These are phyloP conservation scores for Massarina eburnea DNA, from an alignment of 2,329 filamentous ascomycete species.

Conservation along the genomic window DNA sequence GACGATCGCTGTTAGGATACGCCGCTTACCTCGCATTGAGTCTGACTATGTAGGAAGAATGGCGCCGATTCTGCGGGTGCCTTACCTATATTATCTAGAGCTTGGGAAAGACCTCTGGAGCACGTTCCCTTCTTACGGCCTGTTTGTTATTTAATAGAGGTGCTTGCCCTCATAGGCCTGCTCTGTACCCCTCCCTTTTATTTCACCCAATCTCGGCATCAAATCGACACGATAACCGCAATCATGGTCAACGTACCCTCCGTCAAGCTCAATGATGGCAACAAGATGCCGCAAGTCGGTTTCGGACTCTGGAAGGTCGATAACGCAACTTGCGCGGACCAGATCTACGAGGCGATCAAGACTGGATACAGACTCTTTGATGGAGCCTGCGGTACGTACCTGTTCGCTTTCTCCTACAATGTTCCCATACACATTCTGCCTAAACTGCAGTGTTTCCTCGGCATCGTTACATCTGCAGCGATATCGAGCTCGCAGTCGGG, in stretches of 20 bases:
- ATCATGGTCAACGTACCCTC: conserved; percentile 33
- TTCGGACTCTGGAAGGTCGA: conserved; percentile 40
- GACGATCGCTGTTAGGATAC: no score
- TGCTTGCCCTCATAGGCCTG: neutral
- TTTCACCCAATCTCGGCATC: neutral
- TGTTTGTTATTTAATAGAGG: conserved; percentile 1
- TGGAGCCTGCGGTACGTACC: conserved; percentile 37
- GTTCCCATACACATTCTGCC: neutral
- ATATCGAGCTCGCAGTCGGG: conserved; percentile 7
- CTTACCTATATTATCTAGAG: conserved; percentile 1
- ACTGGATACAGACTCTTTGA: conserved; percentile 42
- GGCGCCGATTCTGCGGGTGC: neutral
- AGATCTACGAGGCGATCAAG: conserved; percentile 42
- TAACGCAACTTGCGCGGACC: conserved; percentile 34
- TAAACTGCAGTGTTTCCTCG: conserved; percentile 7
- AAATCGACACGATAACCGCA: conserved; percentile 6
- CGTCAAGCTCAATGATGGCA: conserved; percentile 38
- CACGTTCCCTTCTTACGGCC: neutral
- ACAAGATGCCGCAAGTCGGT: conserved; percentile 40
- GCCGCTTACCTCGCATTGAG: no score
- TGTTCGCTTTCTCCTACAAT: neutral
- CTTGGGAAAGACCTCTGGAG: neutral
- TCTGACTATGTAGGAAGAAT: conserved; percentile 4
- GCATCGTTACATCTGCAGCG: conserved; percentile 2
- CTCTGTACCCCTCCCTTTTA: neutral